phyloP scores from a whole-genome alignment of 1,139 yeast genomes.

The Hanseniaspora uvarum region DNA sequence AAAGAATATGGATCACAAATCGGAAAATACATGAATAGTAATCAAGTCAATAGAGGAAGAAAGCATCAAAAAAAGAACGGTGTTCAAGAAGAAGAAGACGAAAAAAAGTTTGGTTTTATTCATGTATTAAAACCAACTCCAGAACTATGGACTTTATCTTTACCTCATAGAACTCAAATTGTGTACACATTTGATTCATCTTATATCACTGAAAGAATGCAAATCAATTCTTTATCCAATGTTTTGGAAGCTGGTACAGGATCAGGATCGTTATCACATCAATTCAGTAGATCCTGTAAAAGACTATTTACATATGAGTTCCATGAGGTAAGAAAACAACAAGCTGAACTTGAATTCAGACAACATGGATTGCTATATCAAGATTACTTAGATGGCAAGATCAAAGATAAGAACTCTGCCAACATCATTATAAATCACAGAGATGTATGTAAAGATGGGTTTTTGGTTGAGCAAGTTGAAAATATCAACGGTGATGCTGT shows the following conservation, averaged over 20 bases:
- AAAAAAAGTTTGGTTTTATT: slow-evolving; percentile 55
- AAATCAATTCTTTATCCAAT: slow-evolving; percentile 60
- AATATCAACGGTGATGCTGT: slow-evolving; percentile 52
- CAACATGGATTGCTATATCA: slow-evolving; percentile 51
- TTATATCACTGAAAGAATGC: slow-evolving; percentile 72
- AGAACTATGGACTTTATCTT: slow-evolving; percentile 86
- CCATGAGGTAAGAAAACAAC: slow-evolving; percentile 70
- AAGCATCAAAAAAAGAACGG: slow-evolving; percentile 40
- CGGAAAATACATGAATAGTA: slow-evolving; percentile 31
- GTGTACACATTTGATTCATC: slow-evolving; percentile 94
- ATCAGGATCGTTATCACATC: slow-evolving; percentile 89
- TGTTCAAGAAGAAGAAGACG: slow-evolving; percentile 5
- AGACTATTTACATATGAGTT: slow-evolving; percentile 77
- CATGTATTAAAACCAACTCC: slow-evolving; percentile 87
- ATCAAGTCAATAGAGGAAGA: slow-evolving; percentile 15
- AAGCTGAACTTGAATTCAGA: slow-evolving; percentile 67
- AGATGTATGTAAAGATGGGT: slow-evolving; percentile 87
- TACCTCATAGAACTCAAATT: slow-evolving; percentile 96
- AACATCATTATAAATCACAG: slow-evolving; percentile 64
- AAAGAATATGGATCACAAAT: slow-evolving; percentile 76
- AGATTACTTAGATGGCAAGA: slow-evolving; percentile 16
- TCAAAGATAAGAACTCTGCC: slow-evolving; percentile 23
- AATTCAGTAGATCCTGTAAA: slow-evolving; percentile 79
- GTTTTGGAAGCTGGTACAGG: slow-evolving; percentile 98
- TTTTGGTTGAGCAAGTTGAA: slow-evolving; percentile 40